phyloP scores from a whole-genome alignment of 768 basidiomycete species.

The Suillus brevipes region DNA sequence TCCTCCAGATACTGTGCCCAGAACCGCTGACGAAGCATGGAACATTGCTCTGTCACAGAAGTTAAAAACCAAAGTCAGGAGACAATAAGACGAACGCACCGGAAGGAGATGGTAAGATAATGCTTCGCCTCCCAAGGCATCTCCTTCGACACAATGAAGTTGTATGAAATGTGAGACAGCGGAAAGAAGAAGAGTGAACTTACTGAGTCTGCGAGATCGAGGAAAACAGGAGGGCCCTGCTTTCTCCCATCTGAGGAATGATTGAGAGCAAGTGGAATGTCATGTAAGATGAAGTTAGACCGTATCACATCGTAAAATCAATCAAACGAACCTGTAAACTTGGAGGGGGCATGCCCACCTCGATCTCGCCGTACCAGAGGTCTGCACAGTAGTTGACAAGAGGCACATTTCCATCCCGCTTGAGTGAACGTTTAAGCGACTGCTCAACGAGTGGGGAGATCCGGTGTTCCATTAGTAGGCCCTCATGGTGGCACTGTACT shows the following conservation, averaged over 20 bases:
- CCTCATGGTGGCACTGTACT: slow-evolving; percentile 40
- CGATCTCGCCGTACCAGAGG: slow-evolving; percentile 16
- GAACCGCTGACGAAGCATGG: slow-evolving; percentile 84
- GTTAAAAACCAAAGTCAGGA: neutral
- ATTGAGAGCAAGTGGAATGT: too few relatives aligned
- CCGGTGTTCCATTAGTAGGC: slow-evolving; percentile 47
- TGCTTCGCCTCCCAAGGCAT: slow-evolving; percentile 72
- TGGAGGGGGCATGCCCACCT: slow-evolving; percentile 47
- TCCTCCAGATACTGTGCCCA: slow-evolving; percentile 88
- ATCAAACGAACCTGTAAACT: slow-evolving; percentile 35
- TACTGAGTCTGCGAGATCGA: slow-evolving; percentile 93
- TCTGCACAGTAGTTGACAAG: slow-evolving; percentile 32
- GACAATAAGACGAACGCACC: slow-evolving; percentile 38
- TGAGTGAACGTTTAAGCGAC: slow-evolving; percentile 13
- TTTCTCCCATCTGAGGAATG: slow-evolving; percentile 69
- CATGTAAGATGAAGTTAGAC: neutral
- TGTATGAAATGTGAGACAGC: slow-evolving; percentile 7
- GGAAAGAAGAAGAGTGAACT: slow-evolving; percentile 34
- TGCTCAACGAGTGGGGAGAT: slow-evolving; percentile 28
- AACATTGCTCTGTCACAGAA: slow-evolving; percentile 71
- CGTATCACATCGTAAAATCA: neutral
- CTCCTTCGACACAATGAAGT: slow-evolving; percentile 42
- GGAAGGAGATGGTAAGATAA: slow-evolving; percentile 66
- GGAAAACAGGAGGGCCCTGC: slow-evolving; percentile 88
- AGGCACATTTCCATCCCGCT: slow-evolving; percentile 21